Percentiles rank a stretch among this genome's conserved stretches.
These are phyloP conservation scores for Protomyces inundatus DNA, from an alignment of 1,139 yeast genomes.

Conservation along the genomic window DNA sequence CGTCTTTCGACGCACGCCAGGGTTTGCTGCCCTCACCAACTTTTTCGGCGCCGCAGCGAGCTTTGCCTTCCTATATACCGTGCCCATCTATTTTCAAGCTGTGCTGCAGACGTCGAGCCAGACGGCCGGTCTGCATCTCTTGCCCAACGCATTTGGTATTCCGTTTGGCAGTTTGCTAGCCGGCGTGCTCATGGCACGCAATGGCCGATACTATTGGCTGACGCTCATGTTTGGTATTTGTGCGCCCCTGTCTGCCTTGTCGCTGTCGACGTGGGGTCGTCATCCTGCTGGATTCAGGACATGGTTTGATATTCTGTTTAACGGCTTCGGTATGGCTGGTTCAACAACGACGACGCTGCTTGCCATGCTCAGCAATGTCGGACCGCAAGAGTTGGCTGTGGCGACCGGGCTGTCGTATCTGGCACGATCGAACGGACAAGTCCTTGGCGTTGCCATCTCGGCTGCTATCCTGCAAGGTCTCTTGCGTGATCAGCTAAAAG, in stretches of 20 bases:
- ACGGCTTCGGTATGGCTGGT: conserved; percentile 32
- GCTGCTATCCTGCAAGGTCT: conserved; percentile 19
- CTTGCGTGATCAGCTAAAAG: conserved; percentile 2
- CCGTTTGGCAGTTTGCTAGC: conserved; percentile 32
- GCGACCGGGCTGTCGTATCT: conserved; percentile 33
- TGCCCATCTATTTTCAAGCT: conserved; percentile 41
- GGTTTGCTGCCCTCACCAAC: conserved; percentile 41
- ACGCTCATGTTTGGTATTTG: conserved; percentile 4
- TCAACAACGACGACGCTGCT: conserved; percentile 23
- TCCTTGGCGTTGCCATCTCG: conserved; percentile 31
- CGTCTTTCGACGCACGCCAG: conserved; percentile 28
- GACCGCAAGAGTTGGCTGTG: conserved; percentile 31
- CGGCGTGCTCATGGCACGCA: conserved; percentile 40
- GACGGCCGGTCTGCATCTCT: conserved; percentile 33
- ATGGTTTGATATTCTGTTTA: conserved; percentile 29
- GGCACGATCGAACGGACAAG: conserved; percentile 32
- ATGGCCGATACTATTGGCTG: conserved; percentile 52
- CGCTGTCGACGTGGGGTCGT: conserved; percentile 12
- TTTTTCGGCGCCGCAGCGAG: conserved; percentile 59
- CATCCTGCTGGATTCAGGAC: conserved; percentile 15
- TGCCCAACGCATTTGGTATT: conserved; percentile 33
- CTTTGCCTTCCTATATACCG: conserved; percentile 54
- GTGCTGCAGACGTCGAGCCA: conserved; percentile 29
- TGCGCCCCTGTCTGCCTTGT: conserved; percentile 9
- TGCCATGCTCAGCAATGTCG: conserved; percentile 24